Conservation (phyloP, 1,284 basidiomycete species). For the Kwoniella shivajii region DNA sequence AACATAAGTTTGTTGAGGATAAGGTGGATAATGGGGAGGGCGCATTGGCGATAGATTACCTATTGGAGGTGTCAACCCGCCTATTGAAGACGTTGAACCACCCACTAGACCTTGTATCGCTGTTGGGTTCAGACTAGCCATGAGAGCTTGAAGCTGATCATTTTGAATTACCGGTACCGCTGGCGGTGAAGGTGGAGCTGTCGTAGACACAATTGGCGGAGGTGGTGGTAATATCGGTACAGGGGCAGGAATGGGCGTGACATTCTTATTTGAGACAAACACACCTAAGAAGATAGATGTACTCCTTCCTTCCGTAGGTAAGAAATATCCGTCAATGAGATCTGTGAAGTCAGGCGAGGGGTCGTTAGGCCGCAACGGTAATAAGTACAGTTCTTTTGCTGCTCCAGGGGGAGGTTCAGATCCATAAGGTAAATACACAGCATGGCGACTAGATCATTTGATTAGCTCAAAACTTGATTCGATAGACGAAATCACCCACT, state of each 20-base stretch:
- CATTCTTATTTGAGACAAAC: constrained; percentile 74
- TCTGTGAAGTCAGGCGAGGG: constrained; percentile 82
- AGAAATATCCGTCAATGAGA: constrained; percentile 72
- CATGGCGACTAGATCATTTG: constrained; percentile 70
- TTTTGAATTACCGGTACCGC: constrained; percentile 40
- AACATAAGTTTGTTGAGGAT: constrained; percentile 38
- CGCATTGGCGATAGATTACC: constrained; percentile 2
- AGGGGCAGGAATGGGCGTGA: constrained; percentile 26
- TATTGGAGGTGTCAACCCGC: background rate
- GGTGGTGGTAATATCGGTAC: constrained; percentile 32
- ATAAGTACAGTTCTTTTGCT: constrained; percentile 83
- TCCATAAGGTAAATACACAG: constrained; percentile 82
- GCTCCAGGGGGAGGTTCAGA: constrained; percentile 65
- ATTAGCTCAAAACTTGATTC: background rate
- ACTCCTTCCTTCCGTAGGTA: constrained; percentile 64
- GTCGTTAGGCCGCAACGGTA: constrained; percentile 71
- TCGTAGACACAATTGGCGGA: constrained; percentile 14
- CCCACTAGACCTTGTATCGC: constrained; percentile 12
- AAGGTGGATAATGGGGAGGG: constrained; percentile 9
- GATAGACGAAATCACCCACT: constrained; percentile 59
- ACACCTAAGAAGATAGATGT: constrained; percentile 74
- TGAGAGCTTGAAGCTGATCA: constrained; percentile 43
- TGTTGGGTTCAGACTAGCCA: constrained; percentile 43
- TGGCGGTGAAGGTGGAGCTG: constrained; percentile 27
- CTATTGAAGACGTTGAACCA: background rate